phyloP scores from a whole-genome alignment of 176 grass and related monocot species.

The Juncus effusus region DNA sequence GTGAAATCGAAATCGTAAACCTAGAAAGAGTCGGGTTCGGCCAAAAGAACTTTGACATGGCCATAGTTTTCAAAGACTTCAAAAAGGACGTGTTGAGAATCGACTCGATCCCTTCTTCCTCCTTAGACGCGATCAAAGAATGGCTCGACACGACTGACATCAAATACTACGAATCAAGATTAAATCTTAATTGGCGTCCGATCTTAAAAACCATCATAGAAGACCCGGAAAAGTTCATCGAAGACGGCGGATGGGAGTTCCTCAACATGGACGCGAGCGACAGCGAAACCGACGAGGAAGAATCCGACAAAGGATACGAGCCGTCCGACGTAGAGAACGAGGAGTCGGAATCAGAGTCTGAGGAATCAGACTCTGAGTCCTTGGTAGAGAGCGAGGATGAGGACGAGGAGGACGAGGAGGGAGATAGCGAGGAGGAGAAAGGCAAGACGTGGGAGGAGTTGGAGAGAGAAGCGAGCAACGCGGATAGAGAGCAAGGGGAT shows the following conservation, averaged over 20 bases:
- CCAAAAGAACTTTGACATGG: slow-evolving; percentile 90
- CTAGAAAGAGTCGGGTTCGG: slow-evolving; percentile 85
- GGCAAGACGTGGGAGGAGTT: slow-evolving; percentile 92
- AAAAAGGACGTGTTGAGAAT: slow-evolving; percentile 82
- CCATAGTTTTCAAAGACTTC: slow-evolving; percentile 94
- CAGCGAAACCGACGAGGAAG: slow-evolving; percentile 54
- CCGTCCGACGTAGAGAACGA: slow-evolving; percentile 71
- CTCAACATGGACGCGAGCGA: slow-evolving; percentile 91
- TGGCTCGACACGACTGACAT: slow-evolving; percentile 92
- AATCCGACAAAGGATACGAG: slow-evolving; percentile 77
- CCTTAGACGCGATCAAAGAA: slow-evolving; percentile 77
- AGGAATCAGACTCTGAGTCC: slow-evolving; percentile 59
- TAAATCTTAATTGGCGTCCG: slow-evolving; percentile 87
- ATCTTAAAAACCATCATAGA: slow-evolving; percentile 88
- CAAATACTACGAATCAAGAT: slow-evolving; percentile 87
- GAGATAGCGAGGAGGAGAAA: slow-evolving; percentile 88
- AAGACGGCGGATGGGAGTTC: slow-evolving; percentile 86
- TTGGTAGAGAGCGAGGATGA: slow-evolving; percentile 57
- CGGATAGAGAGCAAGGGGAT: slow-evolving; percentile 56
- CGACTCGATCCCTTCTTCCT: slow-evolving; percentile 73
- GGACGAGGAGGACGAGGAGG: slow-evolving; percentile 53
- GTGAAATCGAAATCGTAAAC: slow-evolving; percentile 93
- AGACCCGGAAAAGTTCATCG: slow-evolving; percentile 80
- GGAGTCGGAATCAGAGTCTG: slow-evolving; percentile 50
- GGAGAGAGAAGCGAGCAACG: slow-evolving; percentile 74